A percentile compares a stretch with the other conserved stretches of the same genome.
Conservation (phyloP, 2,329 filamentous ascomycete genomes). For the Pochonia chlamydosporia region DNA sequence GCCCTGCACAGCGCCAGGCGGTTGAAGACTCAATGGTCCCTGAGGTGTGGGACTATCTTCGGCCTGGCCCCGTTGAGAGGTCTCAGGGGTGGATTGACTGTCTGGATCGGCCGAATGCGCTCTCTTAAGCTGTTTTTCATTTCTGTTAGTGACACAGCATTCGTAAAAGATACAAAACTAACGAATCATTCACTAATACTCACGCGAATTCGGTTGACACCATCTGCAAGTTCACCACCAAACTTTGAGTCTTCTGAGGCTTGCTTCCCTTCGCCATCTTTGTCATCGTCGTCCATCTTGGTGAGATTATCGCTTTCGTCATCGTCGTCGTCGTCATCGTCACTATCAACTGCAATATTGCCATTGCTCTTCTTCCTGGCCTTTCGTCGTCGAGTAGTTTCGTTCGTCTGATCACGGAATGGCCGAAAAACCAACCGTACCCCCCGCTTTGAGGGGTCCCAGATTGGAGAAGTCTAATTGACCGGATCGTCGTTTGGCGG, state of each 20-base stretch:
- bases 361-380: constrained; percentile 58
- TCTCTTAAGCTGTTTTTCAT: constrained; percentile 62
- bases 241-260: constrained; percentile 67
- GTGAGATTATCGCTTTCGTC: constrained; percentile 53
- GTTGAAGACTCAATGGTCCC: constrained; percentile 6
- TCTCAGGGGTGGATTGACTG: constrained; percentile 29
- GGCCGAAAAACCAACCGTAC: constrained; percentile 85
- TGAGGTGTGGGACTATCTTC: constrained; percentile 34
- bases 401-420: constrained; percentile 67
- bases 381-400: constrained; percentile 49
- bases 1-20: constrained; percentile 21
- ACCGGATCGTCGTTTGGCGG: constrained; percentile 71
- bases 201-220: constrained; percentile 77
- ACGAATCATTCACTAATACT: constrained; percentile 16
- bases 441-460: constrained; percentile 76
- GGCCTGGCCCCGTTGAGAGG: constrained; percentile 33
- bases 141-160: constrained; percentile 10
- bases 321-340: constrained; percentile 67
- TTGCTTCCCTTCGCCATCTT: constrained; percentile 52
- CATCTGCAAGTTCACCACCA: constrained; percentile 71
- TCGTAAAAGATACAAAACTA: not conserved
- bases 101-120: constrained; percentile 70
- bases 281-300: constrained; percentile 63
- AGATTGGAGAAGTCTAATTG: constrained; percentile 82
- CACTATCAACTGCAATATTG: constrained; percentile 66